These are phyloP conservation scores for Blastobotrys niveus DNA, from an alignment of 1,139 yeast genomes.

Conservation along the genomic window DNA sequence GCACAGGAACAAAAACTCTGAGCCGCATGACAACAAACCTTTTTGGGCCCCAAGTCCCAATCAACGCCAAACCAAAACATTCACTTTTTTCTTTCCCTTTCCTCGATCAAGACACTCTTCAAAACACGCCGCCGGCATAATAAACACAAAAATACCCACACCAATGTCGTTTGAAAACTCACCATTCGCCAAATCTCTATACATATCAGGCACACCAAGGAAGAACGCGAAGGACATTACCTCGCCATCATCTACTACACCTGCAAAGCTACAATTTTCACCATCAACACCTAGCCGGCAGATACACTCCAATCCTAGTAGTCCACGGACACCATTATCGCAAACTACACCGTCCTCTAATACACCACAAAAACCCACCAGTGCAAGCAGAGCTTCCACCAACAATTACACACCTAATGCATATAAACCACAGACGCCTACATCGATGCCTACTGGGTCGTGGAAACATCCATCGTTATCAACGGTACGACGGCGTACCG, in stretches of 20 bases:
- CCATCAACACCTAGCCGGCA: constrained; percentile 3
- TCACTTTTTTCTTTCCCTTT: background rate
- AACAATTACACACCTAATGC: constrained; percentile 17
- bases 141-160: background rate
- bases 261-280: background rate
- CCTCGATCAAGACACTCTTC: background rate
- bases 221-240: too few relatives aligned
- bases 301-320: background rate
- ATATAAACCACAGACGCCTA: constrained; percentile 17
- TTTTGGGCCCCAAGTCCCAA: too few relatives aligned
- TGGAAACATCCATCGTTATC: constrained; percentile 28
- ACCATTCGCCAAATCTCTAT: constrained; percentile 27
- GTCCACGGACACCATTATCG: background rate
- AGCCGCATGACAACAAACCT: background rate
- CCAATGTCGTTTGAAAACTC: constrained; percentile 31
- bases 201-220: constrained; percentile 24
- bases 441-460: constrained; percentile 24
- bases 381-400: background rate
- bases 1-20: background rate
- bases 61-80: background rate
- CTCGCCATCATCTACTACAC: background rate
- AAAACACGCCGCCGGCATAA: constrained; percentile 1
- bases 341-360: background rate
- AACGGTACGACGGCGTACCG: constrained; percentile 23
- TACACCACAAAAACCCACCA: background rate